These are phyloP conservation scores for Physcomitrellopsis africana DNA, from an alignment of 225 moss, liverwort and hornwort species.

Conservation along the genomic window DNA sequence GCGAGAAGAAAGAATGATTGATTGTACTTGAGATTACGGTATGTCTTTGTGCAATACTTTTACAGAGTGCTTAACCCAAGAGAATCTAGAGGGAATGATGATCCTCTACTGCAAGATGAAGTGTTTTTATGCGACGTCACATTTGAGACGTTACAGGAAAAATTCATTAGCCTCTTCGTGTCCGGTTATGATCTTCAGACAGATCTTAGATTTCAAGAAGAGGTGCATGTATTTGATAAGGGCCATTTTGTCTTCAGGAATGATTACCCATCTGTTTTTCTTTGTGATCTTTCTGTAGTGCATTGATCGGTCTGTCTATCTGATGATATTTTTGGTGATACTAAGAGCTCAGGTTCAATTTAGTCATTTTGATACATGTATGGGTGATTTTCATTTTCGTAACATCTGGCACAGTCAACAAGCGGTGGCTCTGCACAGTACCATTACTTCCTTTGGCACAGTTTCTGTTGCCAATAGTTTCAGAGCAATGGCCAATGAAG, in stretches of 20 bases:
- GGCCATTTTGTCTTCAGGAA: background rate
- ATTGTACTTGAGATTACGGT: background rate
- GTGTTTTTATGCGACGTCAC: background rate
- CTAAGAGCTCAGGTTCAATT: background rate
- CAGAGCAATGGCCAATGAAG: background rate
- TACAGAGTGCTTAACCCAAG: background rate
- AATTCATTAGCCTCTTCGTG: background rate
- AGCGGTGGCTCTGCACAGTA: background rate
- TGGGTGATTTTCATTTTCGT: background rate
- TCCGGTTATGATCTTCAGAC: constrained; percentile 9
- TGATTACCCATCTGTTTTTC: background rate
- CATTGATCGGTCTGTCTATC: background rate
- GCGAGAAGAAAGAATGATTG: constrained; percentile 65
- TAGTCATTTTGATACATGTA: background rate
- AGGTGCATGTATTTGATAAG: constrained; percentile 15
- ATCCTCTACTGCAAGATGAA: background rate
- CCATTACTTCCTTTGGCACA: background rate
- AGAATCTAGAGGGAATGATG: background rate
- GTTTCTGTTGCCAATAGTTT: background rate
- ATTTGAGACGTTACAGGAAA: background rate
- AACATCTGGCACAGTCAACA: background rate
- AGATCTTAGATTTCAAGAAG: background rate
- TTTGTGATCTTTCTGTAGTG: background rate
- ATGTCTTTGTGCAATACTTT: background rate
- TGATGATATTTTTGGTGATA: background rate